Evolutionary conservation across 495 filamentous ascomycete genomes (phyloP), one percentile per base, ranked within the genome.

Genomic region (Barbatosphaeria neglecta): DNA sequence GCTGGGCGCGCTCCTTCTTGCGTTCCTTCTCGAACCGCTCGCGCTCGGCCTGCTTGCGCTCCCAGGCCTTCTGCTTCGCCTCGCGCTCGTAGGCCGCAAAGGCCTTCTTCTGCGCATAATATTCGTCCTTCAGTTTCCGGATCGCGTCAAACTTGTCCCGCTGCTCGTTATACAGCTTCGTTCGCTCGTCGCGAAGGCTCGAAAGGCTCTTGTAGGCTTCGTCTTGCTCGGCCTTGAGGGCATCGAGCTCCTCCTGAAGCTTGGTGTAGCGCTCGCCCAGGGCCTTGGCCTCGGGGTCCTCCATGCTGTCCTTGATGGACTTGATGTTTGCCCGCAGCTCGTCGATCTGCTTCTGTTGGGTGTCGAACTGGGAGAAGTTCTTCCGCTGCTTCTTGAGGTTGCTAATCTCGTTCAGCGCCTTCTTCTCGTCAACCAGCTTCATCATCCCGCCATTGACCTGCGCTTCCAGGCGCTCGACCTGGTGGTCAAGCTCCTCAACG

Each of bases 371-470:
- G 40, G 78, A 80, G 56, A 97, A 95, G 63, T 77, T 81, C 80
- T 95, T 97, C 64, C 84, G 82, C 62, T 84, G 81, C 73, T 89
- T 94, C 60, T 84, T 80, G 50, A 96, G 69, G 62, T 65, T 84
- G 40, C 82, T 83, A 46, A 93, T 80, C 52, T 95, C 87, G 17
- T 75, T 64, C 1, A 97, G 72, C 5, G 88, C 85, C 75, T 94
- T 96, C 75, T 86, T 90, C 78, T 97, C 93, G 50, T 97, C 92
- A 4, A 96, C 93, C 46, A 99, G 64, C 57, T 87, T 92, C 82
- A 97, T 84, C 51, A 74, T 84, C 39, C 90, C 87, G 41, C 78
- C 75, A 62, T 92, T 84, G 47, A 96, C 88, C 47, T 86, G 75
- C 64, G 80, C 81, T 46, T 95, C 87, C 40, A 95, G 79, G 15